These are phyloP conservation scores for Elaeis oleifera DNA, from an alignment of 202 grass and related monocot genomes.

Conservation along the genomic window DNA sequence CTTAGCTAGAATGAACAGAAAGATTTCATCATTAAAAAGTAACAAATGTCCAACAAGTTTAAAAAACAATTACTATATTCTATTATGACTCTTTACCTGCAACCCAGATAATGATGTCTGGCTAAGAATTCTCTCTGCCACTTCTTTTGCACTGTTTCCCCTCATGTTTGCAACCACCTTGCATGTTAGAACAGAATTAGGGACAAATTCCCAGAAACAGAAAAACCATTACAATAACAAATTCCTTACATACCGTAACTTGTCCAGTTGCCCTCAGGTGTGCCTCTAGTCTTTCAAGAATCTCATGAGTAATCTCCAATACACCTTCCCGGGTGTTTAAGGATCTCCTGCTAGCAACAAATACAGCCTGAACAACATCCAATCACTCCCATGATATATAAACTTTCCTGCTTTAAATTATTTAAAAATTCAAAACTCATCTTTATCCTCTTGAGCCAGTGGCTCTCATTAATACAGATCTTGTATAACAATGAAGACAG, in stretches of 20 bases:
- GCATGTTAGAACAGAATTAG: conserved; percentile 24
- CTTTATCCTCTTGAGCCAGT: background rate
- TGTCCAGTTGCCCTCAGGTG: conserved; percentile 65
- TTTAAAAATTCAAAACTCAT: background rate
- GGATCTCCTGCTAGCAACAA: conserved; percentile 77
- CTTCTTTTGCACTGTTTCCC: conserved; percentile 79
- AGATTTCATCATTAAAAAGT: too few species aligned
- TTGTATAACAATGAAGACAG: background rate
- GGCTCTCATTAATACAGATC: background rate
- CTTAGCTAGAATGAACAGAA: too few species aligned
- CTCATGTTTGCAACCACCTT: conserved; percentile 98
- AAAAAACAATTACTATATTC: background rate
- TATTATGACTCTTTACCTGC: conserved; percentile 47
- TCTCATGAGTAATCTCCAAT: conserved; percentile 84
- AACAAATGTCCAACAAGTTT: too few species aligned
- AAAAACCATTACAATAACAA: conserved; percentile 6
- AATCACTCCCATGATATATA: background rate
- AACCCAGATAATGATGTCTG: conserved; percentile 78
- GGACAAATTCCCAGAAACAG: background rate
- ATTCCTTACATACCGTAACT: conserved; percentile 47
- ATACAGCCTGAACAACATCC: conserved; percentile 57
- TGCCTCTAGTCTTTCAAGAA: conserved; percentile 96
- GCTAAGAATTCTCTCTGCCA: conserved; percentile 73
- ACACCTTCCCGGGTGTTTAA: conserved; percentile 60
- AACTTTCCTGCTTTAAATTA: background rate